A percentile compares a stretch with the other conserved stretches of the same genome.
Evolutionary conservation across 2,329 filamentous ascomycete species (phyloP).

Genomic region (Intubia oerlemansii): DNA sequence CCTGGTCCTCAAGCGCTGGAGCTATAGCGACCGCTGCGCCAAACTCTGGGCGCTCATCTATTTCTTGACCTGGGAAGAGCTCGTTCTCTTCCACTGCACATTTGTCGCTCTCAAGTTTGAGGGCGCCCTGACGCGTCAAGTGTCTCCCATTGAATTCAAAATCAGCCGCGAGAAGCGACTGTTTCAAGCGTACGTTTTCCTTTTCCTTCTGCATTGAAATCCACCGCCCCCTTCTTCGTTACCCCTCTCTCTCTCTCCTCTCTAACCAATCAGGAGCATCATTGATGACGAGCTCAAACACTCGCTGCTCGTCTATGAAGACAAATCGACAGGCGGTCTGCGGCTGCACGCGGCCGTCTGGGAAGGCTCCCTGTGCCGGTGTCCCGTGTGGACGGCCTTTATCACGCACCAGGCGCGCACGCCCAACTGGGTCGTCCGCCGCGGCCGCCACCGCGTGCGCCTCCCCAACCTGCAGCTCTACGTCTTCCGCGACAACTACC

Average conservation of each 20-base stretch:
- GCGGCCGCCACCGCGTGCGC: constrained; percentile 24
- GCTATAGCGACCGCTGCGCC: constrained; percentile 16
- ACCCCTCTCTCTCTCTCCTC: too few species aligned
- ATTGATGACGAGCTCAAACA: constrained; percentile 31
- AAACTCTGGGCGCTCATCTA: constrained; percentile 33
- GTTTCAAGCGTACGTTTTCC: constrained; percentile 31
- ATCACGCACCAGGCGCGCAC: constrained; percentile 29
- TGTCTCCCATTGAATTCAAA: constrained; percentile 22
- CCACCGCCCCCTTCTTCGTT: too few species aligned
- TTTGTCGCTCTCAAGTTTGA: constrained; percentile 34
- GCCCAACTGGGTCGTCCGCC: constrained; percentile 27
- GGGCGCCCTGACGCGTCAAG: constrained; percentile 20
- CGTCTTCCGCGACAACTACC: constrained; percentile 35
- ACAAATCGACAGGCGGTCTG: constrained; percentile 22
- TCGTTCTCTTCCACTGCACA: constrained; percentile 36
- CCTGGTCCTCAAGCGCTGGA: constrained; percentile 31
- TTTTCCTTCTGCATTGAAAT: too few species aligned
- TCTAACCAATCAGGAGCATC: too few species aligned
- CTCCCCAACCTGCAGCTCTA: constrained; percentile 33
- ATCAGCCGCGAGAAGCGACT: constrained; percentile 26
- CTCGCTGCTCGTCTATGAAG: constrained; percentile 30
- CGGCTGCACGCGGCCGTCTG: constrained; percentile 34
- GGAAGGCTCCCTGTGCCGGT: constrained; percentile 29
- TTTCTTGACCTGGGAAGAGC: constrained; percentile 42
- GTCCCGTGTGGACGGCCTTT: constrained; percentile 44